Conservation (phyloP, 1,284 basidiomycete genomes). For the Peniophora sp. region DNA sequence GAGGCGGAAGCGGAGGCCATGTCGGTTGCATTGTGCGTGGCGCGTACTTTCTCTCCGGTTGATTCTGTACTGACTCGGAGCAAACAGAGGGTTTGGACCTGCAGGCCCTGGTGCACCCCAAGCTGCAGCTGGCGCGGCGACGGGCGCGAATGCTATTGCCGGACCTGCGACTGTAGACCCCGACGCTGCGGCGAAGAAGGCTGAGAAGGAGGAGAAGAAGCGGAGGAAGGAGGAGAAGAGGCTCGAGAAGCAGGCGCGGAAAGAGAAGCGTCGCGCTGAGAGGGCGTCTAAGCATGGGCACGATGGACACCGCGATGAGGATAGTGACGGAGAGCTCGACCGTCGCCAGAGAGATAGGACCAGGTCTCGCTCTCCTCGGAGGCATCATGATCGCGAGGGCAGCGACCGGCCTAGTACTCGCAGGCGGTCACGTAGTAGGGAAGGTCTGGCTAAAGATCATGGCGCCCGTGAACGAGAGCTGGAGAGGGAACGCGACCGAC, state of each 20-base stretch:
- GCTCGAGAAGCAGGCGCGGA: conserved; percentile 48
- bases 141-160: conserved; percentile 24
- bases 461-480: conserved; percentile 34
- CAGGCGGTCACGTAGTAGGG: conserved; percentile 6
- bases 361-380: conserved; percentile 36
- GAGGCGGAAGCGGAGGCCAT: conserved; percentile 84
- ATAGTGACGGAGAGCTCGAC: conserved; percentile 3
- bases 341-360: conserved; percentile 23
- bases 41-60: conserved; percentile 1
- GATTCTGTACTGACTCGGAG: not conserved
- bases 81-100: conserved; percentile 54
- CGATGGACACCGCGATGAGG: not conserved
- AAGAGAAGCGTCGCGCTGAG: conserved; percentile 35
- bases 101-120: conserved; percentile 28
- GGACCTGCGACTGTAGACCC: conserved; percentile 11
- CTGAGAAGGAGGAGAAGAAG: conserved; percentile 50
- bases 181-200: conserved; percentile 22
- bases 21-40: conserved; percentile 64
- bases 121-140: conserved; percentile 21
- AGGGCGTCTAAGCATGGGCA: conserved; percentile 12
- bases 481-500: conserved; percentile 44
- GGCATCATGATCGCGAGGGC: conserved; percentile 8
- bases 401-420: conserved; percentile 5
- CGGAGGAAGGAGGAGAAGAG: conserved; percentile 51
- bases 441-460: conserved; percentile 21